Evolutionary conservation across 2,329 filamentous ascomycete genomes (phyloP), one percentile per base, ranked within the genome.

Genomic region (Aspergillus alliaceus): DNA sequence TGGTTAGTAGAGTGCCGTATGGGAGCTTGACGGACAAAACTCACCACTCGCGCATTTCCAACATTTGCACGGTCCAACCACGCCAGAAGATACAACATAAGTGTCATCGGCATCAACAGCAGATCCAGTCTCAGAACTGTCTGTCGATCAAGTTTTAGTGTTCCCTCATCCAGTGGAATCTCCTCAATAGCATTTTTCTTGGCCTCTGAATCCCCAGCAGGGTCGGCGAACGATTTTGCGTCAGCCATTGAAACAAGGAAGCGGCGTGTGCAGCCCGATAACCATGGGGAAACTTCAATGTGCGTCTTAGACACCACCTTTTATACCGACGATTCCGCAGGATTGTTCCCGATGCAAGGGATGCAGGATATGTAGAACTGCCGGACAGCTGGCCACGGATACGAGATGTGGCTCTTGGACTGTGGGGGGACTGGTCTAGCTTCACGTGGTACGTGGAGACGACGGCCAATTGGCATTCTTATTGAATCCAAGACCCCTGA

Each of bases 41-140:
- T 2, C 54, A 60, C 55, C 40, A 62, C 54, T 48, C 58, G 58
- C 14, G 58, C 58, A 44, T 62, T 62, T 25, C 60, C 60, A 8
- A 60, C 60, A 50, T 62, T 62, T 6, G 60, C 60, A n/a, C 60
- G 60, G 22, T 62, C 58, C 24, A 62, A 20, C 60, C 60, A 62
- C 1, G 59, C 59, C n/a, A 62, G 58, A 11, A 62, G 49, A 31
- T 60, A 62, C 22, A 62, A 31, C 6, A 62, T 59, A 8, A 62
- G 52, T 6, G 59, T 60, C 58, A 62, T 60, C 9, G 58, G 59
- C 58, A 62, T 60, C 37, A 62, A 32, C 29, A 62, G 14, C 32
- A 60, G 8, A 24, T 62, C 58, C 11, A 62, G 53, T 22, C 58
- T 40, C 1, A 8, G 0, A 12, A 39, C n/a, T 39, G 35, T 39